Evolutionary conservation across 2,329 filamentous ascomycete species (phyloP).

Genomic region (Spiromastix sp.): DNA sequence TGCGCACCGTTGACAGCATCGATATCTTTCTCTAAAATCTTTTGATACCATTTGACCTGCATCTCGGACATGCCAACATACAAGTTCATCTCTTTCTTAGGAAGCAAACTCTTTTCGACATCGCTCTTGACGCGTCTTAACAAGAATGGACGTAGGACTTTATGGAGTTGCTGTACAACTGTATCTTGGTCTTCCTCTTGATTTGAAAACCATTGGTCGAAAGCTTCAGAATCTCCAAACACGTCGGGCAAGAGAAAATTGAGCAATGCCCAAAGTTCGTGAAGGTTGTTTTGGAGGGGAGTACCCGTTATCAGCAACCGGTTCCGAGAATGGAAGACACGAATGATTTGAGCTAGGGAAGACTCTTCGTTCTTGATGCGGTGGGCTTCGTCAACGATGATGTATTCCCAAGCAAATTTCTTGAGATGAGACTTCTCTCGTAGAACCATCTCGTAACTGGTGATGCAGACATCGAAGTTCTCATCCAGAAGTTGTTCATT

Average conservation of each 20-base stretch:
- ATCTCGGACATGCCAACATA: conserved; percentile 99
- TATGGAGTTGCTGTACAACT: conserved; percentile 90
- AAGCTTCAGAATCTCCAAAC: conserved; percentile 91
- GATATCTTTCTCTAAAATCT: conserved; percentile 97
- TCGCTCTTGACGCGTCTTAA: conserved; percentile 94
- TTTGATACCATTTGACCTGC: conserved; percentile 99
- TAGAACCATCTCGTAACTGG: conserved; percentile 97
- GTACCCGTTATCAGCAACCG: conserved; percentile 93
- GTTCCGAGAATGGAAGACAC: conserved; percentile 91
- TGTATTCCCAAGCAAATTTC: conserved; percentile 99
- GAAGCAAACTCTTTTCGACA: conserved; percentile 92
- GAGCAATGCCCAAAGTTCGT: conserved; percentile 93
- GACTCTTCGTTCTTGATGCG: conserved; percentile 99
- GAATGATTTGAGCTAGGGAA: conserved; percentile 89
- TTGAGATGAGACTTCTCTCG: conserved; percentile 89
- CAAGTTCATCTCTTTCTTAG: conserved; percentile 94
- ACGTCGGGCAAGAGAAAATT: conserved; percentile 98
- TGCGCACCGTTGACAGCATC: conserved; percentile 95
- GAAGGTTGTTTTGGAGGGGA: conserved; percentile 92
- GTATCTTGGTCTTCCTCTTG: conserved; percentile 87
- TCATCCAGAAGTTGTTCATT: conserved; percentile 85
- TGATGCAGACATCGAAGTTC: conserved; percentile 96
- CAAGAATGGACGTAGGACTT: conserved; percentile 84
- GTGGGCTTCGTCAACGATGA: conserved; percentile 96
- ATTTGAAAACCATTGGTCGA: conserved; percentile 94